These are phyloP conservation scores for Lentinula novae-zelandiae DNA, from an alignment of 1,284 basidiomycete species.

Conservation along the genomic window DNA sequence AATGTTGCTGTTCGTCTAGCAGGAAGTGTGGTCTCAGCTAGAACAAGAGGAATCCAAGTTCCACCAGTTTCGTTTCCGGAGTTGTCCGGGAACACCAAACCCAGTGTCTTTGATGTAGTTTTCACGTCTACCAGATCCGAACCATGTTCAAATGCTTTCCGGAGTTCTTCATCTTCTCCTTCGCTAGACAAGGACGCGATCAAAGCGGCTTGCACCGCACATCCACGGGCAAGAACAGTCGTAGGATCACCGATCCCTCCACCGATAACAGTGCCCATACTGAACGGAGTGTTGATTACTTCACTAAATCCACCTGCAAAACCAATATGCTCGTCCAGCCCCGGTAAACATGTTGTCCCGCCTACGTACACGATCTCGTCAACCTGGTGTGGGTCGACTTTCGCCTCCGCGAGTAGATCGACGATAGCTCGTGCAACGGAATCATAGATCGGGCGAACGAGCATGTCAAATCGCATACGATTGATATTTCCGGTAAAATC, in stretches of 20 bases:
- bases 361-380: conserved; percentile 94
- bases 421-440: conserved; percentile 62
- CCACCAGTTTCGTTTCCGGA: conserved; percentile 50
- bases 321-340: conserved; percentile 72
- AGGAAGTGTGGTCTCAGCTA: conserved; percentile 78
- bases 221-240: conserved; percentile 86
- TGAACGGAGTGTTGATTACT: conserved; percentile 61
- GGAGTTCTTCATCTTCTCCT: conserved; percentile 54
- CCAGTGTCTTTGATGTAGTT: conserved; percentile 70
- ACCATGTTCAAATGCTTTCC: conserved; percentile 44
- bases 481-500: conserved; percentile 95
- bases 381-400: conserved; percentile 75
- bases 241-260: conserved; percentile 81
- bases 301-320: conserved; percentile 65
- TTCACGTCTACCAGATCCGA: conserved; percentile 43
- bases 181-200: conserved; percentile 45
- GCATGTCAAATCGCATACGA: conserved; percentile 90
- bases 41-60: conserved; percentile 64
- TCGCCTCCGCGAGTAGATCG: conserved; percentile 58
- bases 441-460: conserved; percentile 73
- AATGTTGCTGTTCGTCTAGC: conserved; percentile 70
- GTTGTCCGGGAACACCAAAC: conserved; percentile 73
- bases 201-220: conserved; percentile 82
- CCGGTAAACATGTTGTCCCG: conserved; percentile 83
- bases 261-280: conserved; percentile 60